Evolutionary conservation across 306 rosid species (phyloP).

Genomic region (Quercus gilva): DNA sequence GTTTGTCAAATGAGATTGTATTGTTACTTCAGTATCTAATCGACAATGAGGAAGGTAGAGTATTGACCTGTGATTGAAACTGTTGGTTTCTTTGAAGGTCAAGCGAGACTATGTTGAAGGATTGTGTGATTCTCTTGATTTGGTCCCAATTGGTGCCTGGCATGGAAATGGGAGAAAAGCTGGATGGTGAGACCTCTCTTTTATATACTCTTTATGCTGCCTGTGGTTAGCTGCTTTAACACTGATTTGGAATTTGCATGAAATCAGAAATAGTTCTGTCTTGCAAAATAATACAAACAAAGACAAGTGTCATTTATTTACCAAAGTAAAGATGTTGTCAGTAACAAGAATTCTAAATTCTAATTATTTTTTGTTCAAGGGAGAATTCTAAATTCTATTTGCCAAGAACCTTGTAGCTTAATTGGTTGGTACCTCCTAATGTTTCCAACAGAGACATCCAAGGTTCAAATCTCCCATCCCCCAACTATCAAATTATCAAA

Average conservation of each 20-base stretch:
- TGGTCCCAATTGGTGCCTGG: constrained; percentile 97
- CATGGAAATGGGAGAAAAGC: constrained; percentile 98
- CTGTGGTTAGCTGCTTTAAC: constrained; percentile 16
- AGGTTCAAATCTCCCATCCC: too few species aligned
- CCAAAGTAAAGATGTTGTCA: not conserved
- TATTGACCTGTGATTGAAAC: not conserved
- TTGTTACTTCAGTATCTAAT: not conserved
- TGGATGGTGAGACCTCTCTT: constrained; percentile 60
- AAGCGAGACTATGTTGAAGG: constrained; percentile 93
- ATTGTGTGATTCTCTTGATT: constrained; percentile 76
- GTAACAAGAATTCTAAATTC: not conserved
- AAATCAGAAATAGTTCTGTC: constrained; percentile 3
- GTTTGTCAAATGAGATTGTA: constrained; percentile 29
- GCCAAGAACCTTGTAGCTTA: too few species aligned
- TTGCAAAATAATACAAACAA: constrained; percentile 8
- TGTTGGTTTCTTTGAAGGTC: constrained; percentile 50
- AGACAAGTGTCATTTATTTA: not conserved
- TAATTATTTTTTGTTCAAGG: too few species aligned
- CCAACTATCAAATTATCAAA: too few species aligned
- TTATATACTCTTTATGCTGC: constrained; percentile 1
- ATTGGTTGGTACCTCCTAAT: too few species aligned
- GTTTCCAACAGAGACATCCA: too few species aligned
- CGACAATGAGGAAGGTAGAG: not conserved
- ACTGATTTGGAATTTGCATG: not conserved
- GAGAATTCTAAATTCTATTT: too few species aligned